These are phyloP conservation scores for Taphrina pruni DNA, from an alignment of 1,139 yeast genomes.

Conservation along the genomic window DNA sequence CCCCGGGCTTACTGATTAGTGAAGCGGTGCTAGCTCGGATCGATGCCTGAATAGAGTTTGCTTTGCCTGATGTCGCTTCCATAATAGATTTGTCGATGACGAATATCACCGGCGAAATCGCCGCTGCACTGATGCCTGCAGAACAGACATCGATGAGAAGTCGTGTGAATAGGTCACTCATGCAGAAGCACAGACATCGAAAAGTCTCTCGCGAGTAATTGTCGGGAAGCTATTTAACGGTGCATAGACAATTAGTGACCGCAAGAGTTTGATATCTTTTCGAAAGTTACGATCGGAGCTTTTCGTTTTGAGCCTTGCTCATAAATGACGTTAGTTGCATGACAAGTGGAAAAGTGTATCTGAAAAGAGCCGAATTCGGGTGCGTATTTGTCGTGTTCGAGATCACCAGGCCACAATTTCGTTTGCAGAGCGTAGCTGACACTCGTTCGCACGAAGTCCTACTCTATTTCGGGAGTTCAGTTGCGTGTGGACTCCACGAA, in stretches of 20 bases:
- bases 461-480: background rate
- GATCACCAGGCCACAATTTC: background rate
- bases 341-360: constrained; percentile 5
- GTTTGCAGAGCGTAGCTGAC: background rate
- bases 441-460: no score
- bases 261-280: no score
- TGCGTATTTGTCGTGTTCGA: constrained; percentile 7
- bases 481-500: constrained; percentile 27
- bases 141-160: constrained; percentile 35
- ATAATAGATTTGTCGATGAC: constrained; percentile 41
- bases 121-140: constrained; percentile 40
- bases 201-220: no score
- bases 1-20: constrained; percentile 1
- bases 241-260: no score
- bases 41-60: constrained; percentile 18
- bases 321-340: background rate
- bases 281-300: no score
- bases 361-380: constrained; percentile 1
- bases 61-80: constrained; percentile 41
- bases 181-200: background rate
- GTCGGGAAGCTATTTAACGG: no score
- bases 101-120: constrained; percentile 39
- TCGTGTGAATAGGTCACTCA: constrained; percentile 22
- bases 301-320: background rate
- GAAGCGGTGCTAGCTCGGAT: constrained; percentile 11